Base-by-base conservation (phyloP, 768 basidiomycete species). In the Russula sp. region DNA sequence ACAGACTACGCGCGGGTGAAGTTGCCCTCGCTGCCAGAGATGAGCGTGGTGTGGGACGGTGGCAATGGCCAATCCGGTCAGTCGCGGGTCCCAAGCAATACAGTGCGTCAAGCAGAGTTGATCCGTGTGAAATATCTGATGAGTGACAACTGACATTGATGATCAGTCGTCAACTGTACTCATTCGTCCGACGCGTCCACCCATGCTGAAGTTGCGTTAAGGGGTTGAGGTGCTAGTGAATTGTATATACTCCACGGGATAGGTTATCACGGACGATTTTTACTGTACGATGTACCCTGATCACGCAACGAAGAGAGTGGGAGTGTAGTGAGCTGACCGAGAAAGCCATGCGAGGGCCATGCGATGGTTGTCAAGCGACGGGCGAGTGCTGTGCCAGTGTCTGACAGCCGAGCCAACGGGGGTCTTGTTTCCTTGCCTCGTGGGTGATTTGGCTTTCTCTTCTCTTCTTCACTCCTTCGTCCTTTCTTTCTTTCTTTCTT, bases 301-400 rank as follows among this genome's bases (percentile, higher is more conserved):
- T 20, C 18, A 13, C 45, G 18, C 34, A 34, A 35, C 7, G 18
- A 39, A 11, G 42, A 36, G 22, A 14, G 34, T 9, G 25, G 18
- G 1, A 29, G 32, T 22, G 22, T 6, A 41, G 43, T n/a, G 18
- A 14, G 3, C 20, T 43, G 49, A 16, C 29, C 1, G 48, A 20
- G 34, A 18, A 32, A 25, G 8, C 16, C 41, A 48, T 20, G 29
- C 16, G 38, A 20, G 25, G 13, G 7, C 7, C 32, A 20, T 34
- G 43, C 43, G 53, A 64, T 39, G 50, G 63, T 66, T 64, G 69
- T 66, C 68, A 67, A 43, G 63, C 20, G 68, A 54, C 46, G 6
- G 6, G 6, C 18, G 20, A 52, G 10, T 14, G 52, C 38, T 41
- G 42, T 43, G 54, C 25, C 2, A 29, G 25, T 29, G 25, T 29